Evolutionary conservation across 1,284 basidiomycete genomes (phyloP).

Genomic region (Boletus sp.): DNA sequence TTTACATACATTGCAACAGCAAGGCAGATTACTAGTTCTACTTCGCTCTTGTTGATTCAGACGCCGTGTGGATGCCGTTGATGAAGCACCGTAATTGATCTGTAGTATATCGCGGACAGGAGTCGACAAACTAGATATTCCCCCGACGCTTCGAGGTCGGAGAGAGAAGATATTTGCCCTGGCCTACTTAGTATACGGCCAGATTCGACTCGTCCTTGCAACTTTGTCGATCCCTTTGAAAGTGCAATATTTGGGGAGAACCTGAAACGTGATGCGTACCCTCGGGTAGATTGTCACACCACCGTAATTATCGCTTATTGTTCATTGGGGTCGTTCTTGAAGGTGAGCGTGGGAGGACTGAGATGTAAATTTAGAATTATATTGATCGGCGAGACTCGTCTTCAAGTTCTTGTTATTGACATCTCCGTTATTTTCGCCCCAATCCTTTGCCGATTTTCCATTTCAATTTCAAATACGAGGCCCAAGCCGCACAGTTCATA

Average conservation of each 20-base stretch:
- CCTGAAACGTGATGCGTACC: too few species aligned
- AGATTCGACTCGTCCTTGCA: background rate
- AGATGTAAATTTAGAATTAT: conserved; percentile 1
- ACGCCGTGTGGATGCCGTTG: too few species aligned
- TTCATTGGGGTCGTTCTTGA: too few species aligned
- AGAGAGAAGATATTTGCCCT: too few species aligned
- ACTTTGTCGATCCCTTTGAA: background rate
- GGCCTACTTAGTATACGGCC: background rate
- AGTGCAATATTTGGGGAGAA: too few species aligned
- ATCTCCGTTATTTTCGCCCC: conserved; percentile 26
- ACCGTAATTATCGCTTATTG: conserved; percentile 2
- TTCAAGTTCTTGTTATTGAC: background rate
- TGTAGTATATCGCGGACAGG: background rate
- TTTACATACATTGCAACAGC: background rate
- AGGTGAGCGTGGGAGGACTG: conserved; percentile 9
- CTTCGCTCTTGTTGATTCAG: background rate
- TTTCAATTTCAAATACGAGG: conserved; percentile 5
- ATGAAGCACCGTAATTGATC: too few species aligned
- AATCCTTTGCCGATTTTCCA: conserved; percentile 4
- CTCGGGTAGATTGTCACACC: background rate
- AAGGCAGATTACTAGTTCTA: background rate
- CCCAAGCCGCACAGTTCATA: conserved; percentile 1
- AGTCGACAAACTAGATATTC: background rate
- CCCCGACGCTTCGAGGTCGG: background rate
- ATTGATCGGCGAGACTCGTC: background rate